Evolutionary conservation across 352 stramenopile species (phyloP), one percentile per base, ranked within the genome.

Genomic region (Phytophthora idaei): DNA sequence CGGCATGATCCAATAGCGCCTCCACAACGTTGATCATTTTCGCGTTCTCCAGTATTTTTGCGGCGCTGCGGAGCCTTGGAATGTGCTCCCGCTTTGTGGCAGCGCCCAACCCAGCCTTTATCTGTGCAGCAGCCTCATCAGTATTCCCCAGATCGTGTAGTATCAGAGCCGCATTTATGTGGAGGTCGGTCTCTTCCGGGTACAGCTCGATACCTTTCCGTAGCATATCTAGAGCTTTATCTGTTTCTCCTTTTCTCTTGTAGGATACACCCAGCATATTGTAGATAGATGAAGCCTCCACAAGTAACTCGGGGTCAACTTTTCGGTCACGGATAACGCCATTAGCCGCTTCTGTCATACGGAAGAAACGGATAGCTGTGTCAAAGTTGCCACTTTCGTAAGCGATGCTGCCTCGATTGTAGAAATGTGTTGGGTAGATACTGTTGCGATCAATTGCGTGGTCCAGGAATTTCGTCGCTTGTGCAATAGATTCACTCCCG

Each of bases 261-360:
- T 72, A 55, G 5, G 70, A 67, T 12, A 82, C 52, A 14, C 60
- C 80, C n/a, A 87, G 55, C 62, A 87, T 76, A 59, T 90, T 93
- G 66, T 76, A 76, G 15, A 90, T 71, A 3, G 62, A 49, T 0
- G 65, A 62, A 29, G 64, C 29, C 15, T 70, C 59, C 5, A 87
- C 61, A 15, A 79, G 12, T 12, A 85, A 57, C 42, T 90, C 77
- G 1, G 53, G 59, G 46, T 90, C 79, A 36, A 85, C 68, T 59
- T 69, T 61, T 27, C 65, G 64, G 15, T 67, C 52, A 12, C 66
- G 63, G 36, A 87, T 69, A 4, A 71, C 34, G 10, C 17, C 47
- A 42, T 88, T 88, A 4, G 74, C 67, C 1, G 61, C 45, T 47
- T 76, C 54, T 36, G 77, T 75, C 44, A 62, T 56, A 6, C 61